Evolutionary conservation across 2,329 filamentous ascomycete genomes (phyloP).

Genomic region (Botrytis pseudocinerea): DNA sequence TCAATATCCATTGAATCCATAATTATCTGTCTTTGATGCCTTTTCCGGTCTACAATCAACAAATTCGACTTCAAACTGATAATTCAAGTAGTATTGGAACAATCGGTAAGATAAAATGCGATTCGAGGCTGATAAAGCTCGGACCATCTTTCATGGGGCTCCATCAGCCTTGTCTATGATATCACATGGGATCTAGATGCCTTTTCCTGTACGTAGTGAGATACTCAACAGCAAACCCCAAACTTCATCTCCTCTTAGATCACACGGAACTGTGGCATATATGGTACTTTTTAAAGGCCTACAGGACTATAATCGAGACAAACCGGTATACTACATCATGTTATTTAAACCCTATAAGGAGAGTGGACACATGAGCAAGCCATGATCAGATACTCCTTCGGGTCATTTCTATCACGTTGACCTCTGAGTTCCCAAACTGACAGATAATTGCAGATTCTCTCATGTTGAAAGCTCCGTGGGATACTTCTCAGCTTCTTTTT

Average conservation of each 20-base stretch:
- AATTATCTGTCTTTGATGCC: neutral
- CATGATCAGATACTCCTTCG: neutral
- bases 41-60: neutral
- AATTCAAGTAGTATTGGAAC: neutral
- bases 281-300: neutral
- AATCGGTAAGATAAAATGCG: slow-evolving; percentile 4
- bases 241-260: neutral
- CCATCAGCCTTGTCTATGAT: slow-evolving; percentile 4
- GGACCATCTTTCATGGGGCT: neutral
- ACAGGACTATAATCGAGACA: neutral
- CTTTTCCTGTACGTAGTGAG: too few relatives aligned
- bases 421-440: neutral
- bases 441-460: neutral
- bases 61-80: neutral
- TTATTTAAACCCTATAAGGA: neutral
- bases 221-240: neutral
- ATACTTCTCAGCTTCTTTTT: neutral
- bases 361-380: neutral
- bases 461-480: neutral
- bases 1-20: slow-evolving; percentile 23
- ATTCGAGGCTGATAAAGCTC: slow-evolving; percentile 12
- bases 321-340: neutral
- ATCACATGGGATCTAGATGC: slow-evolving; percentile 1
- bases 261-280: neutral
- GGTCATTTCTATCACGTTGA: neutral